phyloP scores from a whole-genome alignment of 345 rosid genomes.

The Rubroshorea leprosula region DNA sequence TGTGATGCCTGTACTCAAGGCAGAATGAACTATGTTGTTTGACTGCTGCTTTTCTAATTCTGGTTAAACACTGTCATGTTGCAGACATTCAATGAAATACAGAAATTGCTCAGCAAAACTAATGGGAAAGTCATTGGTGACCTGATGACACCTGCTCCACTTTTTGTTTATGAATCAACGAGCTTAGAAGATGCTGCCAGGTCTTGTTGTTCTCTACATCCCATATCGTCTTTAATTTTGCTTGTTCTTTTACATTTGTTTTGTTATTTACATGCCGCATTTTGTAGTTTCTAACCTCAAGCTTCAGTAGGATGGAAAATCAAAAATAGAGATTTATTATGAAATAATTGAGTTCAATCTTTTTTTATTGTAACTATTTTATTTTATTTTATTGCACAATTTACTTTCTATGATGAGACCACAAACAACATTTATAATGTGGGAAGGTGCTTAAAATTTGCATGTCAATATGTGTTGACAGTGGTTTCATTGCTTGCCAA shows the following conservation, averaged over 20 bases:
- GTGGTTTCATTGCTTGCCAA: not conserved
- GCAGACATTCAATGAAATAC: slow-evolving; percentile 81
- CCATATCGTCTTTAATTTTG: not conserved
- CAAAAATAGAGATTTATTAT: no score
- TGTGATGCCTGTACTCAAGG: no score
- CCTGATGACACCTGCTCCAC: slow-evolving; percentile 91
- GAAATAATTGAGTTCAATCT: no score
- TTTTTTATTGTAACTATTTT: no score
- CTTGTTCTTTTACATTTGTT: no score
- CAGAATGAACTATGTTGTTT: not conserved
- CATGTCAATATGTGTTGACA: no score
- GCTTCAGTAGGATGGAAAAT: not conserved
- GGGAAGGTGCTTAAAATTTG: no score
- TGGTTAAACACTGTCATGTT: not conserved
- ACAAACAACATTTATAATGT: no score
- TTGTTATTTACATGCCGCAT: no score
- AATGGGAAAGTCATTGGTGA: slow-evolving; percentile 86
- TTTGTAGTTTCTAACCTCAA: not conserved
- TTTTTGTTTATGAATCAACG: slow-evolving; percentile 65
- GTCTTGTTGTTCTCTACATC: slow-evolving; percentile 24
- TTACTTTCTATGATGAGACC: no score
- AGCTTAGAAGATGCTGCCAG: slow-evolving; percentile 89
- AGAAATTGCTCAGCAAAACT: slow-evolving; percentile 67
- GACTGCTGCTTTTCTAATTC: slow-evolving; percentile 20
- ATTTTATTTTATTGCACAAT: not conserved